Evolutionary conservation across 805 yeast species (phyloP).

Genomic region (Candida oleophila): DNA sequence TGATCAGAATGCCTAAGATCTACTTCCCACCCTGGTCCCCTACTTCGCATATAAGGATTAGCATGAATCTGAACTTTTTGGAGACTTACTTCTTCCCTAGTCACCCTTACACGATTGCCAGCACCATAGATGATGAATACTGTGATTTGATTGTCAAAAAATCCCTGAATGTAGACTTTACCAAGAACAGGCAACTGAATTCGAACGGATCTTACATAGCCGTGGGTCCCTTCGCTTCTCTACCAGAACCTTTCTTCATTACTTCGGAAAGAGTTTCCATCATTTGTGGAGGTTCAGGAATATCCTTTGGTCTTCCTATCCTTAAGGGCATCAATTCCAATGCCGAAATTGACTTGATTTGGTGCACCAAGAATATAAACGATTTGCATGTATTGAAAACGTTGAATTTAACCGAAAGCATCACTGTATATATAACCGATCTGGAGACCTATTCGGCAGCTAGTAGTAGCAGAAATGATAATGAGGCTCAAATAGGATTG

Average conservation of each 20-base stretch:
- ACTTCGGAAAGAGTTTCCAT: slow-evolving; percentile 52
- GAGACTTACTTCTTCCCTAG: slow-evolving; percentile 50
- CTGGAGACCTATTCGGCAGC: not conserved
- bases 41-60: slow-evolving; percentile 59
- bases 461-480: not conserved
- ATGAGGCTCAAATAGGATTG: not conserved
- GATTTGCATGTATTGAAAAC: slow-evolving; percentile 50
- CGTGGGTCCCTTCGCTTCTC: slow-evolving; percentile 40
- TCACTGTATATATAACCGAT: slow-evolving; percentile 41
- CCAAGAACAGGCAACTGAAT: too few relatives aligned
- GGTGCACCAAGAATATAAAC: slow-evolving; percentile 50
- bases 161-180: slow-evolving; percentile 18
- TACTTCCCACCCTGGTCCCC: slow-evolving; percentile 34
- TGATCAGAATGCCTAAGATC: slow-evolving; percentile 16
- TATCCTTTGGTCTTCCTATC: slow-evolving; percentile 60
- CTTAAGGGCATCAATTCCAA: slow-evolving; percentile 32
- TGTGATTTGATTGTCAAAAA: slow-evolving; percentile 47
- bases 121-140: slow-evolving; percentile 36
- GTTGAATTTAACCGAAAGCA: slow-evolving; percentile 26
- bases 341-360: slow-evolving; percentile 40
- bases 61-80: slow-evolving; percentile 26
- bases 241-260: slow-evolving; percentile 43
- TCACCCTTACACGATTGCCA: slow-evolving; percentile 67
- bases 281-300: slow-evolving; percentile 74
- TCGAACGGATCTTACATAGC: not conserved